Evolutionary conservation across 2,329 filamentous ascomycete species (phyloP).

Genomic region (Pseudomassariella vexata): DNA sequence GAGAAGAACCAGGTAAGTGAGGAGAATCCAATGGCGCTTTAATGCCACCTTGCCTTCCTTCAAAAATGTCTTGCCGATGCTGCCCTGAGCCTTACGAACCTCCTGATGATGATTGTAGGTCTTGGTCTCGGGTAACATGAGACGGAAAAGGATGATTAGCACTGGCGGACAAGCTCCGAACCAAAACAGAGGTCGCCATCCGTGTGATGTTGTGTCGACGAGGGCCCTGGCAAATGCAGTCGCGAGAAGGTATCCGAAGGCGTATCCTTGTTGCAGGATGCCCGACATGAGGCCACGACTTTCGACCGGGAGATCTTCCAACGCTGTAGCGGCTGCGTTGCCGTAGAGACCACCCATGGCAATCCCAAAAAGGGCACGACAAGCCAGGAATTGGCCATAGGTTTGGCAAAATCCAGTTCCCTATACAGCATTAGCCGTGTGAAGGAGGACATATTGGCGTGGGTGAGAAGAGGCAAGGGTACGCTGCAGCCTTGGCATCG

Average conservation of each 20-base stretch:
- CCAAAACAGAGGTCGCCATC: slow-evolving; percentile 85
- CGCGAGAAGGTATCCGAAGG: slow-evolving; percentile 57
- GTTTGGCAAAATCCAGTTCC: slow-evolving; percentile 64
- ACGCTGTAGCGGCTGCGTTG: slow-evolving; percentile 71
- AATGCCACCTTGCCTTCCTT: slow-evolving; percentile 73
- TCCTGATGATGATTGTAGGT: slow-evolving; percentile 63
- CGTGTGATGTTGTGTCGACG: slow-evolving; percentile 69
- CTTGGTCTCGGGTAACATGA: slow-evolving; percentile 73
- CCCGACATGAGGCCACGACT: slow-evolving; percentile 70
- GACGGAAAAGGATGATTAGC: slow-evolving; percentile 72
- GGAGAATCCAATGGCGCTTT: slow-evolving; percentile 71
- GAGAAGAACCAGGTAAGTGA: slow-evolving; percentile 76
- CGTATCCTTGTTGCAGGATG: slow-evolving; percentile 70
- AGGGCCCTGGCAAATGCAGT: slow-evolving; percentile 59
- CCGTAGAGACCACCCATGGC: slow-evolving; percentile 81
- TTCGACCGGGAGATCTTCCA: slow-evolving; percentile 66
- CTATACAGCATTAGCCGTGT: slow-evolving; percentile 22
- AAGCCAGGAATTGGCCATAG: slow-evolving; percentile 67
- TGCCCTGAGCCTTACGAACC: slow-evolving; percentile 51
- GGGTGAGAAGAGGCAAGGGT: too few species aligned
- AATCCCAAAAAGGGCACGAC: slow-evolving; percentile 69
- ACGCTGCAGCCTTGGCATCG: slow-evolving; percentile 21
- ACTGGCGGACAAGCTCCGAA: slow-evolving; percentile 78
- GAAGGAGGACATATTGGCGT: too few species aligned
- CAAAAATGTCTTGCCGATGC: slow-evolving; percentile 62